Conservation (phyloP, 345 rosid species). For the Geranium brycei region DNA sequence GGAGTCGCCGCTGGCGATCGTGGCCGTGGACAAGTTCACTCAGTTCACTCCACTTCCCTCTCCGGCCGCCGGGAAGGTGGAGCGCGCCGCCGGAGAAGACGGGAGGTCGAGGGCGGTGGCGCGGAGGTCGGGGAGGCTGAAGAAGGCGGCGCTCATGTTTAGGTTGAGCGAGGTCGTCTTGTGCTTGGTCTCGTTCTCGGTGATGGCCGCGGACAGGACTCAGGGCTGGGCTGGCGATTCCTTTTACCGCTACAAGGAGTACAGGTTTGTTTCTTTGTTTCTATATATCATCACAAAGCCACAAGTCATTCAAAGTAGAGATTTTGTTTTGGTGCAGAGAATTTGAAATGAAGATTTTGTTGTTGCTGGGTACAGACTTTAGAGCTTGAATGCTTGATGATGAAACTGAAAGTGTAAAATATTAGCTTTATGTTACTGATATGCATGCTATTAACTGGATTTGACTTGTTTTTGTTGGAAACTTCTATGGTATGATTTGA, state of each 20-base stretch:
- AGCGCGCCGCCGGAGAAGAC: constrained; percentile 8
- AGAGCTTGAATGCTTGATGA: neutral
- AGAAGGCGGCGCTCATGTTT: constrained; percentile 43
- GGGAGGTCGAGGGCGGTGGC: constrained; percentile 6
- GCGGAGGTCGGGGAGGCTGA: constrained; percentile 21
- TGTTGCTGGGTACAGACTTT: neutral
- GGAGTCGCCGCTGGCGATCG: constrained; percentile 36
- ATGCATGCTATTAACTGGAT: neutral
- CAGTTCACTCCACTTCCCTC: constrained; percentile 3
- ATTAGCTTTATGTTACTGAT: neutral
- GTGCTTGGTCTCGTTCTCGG: constrained; percentile 83
- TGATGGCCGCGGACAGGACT: constrained; percentile 93
- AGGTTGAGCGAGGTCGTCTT: constrained; percentile 50
- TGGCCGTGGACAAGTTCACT: constrained; percentile 27
- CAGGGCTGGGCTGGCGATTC: constrained; percentile 99
- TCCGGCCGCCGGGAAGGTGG: constrained; percentile 20
- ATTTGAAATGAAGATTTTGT: neutral
- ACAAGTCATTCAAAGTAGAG: neutral
- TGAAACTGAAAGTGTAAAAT: neutral
- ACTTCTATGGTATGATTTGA: neutral
- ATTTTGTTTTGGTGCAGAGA: neutral
- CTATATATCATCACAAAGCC: neutral
- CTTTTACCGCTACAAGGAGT: constrained; percentile 80
- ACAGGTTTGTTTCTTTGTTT: constrained; percentile 36
- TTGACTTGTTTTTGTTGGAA: neutral